Conservation (phyloP, 169 alveolate species). For the Plasmodium berghei region DNA sequence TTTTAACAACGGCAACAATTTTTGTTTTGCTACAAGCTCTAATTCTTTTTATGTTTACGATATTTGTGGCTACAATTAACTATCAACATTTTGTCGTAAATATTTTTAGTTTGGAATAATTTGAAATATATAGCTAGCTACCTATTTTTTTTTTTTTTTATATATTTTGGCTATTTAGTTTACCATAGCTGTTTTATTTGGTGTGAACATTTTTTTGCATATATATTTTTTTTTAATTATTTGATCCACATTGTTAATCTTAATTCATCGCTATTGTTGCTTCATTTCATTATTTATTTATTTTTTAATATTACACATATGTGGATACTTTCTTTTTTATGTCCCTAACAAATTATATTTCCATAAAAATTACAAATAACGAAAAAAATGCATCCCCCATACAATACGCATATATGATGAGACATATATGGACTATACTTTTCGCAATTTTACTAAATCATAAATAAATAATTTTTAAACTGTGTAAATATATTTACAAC, state of each 20-base stretch:
- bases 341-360: too few relatives aligned
- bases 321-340: too few relatives aligned
- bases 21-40: slow-evolving; percentile 36
- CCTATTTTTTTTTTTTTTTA: neutral
- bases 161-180: neutral
- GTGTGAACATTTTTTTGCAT: neutral
- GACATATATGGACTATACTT: too few relatives aligned
- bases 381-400: too few relatives aligned
- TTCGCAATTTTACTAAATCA: too few relatives aligned
- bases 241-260: slow-evolving; percentile 1
- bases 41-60: slow-evolving; percentile 65
- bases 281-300: neutral
- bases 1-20: slow-evolving; percentile 67
- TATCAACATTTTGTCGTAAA: neutral
- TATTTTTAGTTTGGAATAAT: neutral
- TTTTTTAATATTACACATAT: too few relatives aligned
- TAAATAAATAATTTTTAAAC: too few relatives aligned
- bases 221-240: neutral
- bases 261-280: neutral
- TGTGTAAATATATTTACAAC: too few relatives aligned
- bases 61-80: neutral
- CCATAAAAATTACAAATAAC: too few relatives aligned
- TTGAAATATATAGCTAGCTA: neutral
- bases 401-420: too few relatives aligned
- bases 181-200: neutral